Evolutionary conservation across 2,329 filamentous ascomycete species (phyloP), one percentile per base, ranked within the genome.

Genomic region (Penicillium sp.): DNA sequence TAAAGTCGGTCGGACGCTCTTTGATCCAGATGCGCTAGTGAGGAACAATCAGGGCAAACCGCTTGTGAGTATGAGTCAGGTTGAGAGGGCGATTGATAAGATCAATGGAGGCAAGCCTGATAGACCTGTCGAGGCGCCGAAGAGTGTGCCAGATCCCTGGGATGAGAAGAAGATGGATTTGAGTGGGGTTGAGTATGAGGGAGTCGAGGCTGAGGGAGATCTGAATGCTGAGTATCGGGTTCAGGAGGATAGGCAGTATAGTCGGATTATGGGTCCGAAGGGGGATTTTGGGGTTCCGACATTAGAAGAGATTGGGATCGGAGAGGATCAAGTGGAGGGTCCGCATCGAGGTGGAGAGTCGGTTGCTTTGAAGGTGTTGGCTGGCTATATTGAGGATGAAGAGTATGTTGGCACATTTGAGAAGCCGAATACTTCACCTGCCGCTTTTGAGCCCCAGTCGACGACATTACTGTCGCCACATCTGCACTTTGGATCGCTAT

Each of bases 341-440:
- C 81, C 82, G 1, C 85, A 89, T 62, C 79, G 80, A 6, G 88
- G 88, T 26, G 88, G 88, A n/a, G 88, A 92, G 70, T 84, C 77
- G 1, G 63, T 80, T 1, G 87, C 87, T 0, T 71, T 91, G 3
- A 66, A 78, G 56, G 74, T 74, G 28, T 78, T 92, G 1, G 75
- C 80, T 8, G 71, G 79, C 3, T 82, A 89, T 29, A 79, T 88
- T 53, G 72, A 77, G 2, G 74, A 90, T 56, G 78, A 82, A 53
- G 77, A 82, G 48, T 91, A 89, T 66, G 85, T 84, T 0, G 86
- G 85, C 1, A 89, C 84, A 0, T 92, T 92, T 63, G 81, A 85
- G 64, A 92, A 92, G 67, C 88, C 88, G 1, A 84, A 85, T 52
- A 90, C 87, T 0, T 88, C 85, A 33, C 88, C 88, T 0, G 87